Base-by-base conservation (phyloP, 352 stramenopile species). In the Phytophthora brassicae region DNA sequence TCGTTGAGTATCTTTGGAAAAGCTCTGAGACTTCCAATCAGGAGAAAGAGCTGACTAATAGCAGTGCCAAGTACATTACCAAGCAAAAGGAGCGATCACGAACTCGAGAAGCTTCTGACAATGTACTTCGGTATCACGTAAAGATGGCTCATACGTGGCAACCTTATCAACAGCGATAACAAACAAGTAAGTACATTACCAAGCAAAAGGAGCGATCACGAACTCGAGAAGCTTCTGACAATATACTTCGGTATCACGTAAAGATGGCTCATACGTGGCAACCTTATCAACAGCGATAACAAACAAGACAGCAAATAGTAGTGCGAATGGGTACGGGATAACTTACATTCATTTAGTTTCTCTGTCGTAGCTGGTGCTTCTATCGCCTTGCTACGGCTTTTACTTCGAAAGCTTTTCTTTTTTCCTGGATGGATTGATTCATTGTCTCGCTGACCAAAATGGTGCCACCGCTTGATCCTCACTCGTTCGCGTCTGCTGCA, bases 61-160 rank as follows among this genome's bases (percentile, higher is more conserved):
- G 49, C 43, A 43, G 36, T 43, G 24, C n/a, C 4, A 64, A 42
- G 23, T 17, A 43, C 31, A 8, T 48, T 19, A 29, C 33, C 48
- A 19, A 44, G 2, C 53, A 66, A 26, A 29, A 56, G 51, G 55
- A 72, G 28, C 38, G 54, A 47, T 26, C 36, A 35, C 44, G 39
- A 60, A 22, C 51, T 26, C 55, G 55, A 35, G 36, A 61, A 9
- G 33, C 45, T 31, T 47, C 29, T 7, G 49, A 63, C 31, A 56
- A 43, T 6, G 69, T 86, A 56, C 70, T 89, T 4, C 70, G 63
- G 4, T 84, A 88, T 53, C 79, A 89, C 63, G 65, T 89, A 22
- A 84, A 82, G 51, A 74, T 89, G 36, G 80, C 78, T 0, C 80
- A 89, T 45, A 74, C 79, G 19, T 89, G 78, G 82, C 68, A 74